phyloP scores from a whole-genome alignment of 495 filamentous ascomycete species.

The Cercophora scortea region DNA sequence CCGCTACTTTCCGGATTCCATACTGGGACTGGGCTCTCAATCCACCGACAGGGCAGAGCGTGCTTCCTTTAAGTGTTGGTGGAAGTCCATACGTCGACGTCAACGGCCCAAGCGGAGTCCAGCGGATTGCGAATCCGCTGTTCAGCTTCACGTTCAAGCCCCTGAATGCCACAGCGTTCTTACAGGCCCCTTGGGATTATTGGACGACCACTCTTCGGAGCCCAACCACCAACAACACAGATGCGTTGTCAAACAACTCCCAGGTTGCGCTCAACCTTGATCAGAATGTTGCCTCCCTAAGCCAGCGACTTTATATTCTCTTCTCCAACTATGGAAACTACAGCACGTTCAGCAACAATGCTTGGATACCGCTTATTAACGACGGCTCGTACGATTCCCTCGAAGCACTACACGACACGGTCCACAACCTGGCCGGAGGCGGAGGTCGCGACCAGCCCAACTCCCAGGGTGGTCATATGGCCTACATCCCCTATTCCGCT shows the following conservation, averaged over 20 bases:
- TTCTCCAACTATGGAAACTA: conserved; percentile 53
- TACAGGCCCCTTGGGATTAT: conserved; percentile 27
- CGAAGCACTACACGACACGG: conserved; percentile 56
- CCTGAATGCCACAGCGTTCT: conserved; percentile 35
- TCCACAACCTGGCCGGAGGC: conserved; percentile 52
- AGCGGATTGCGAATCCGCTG: conserved; percentile 53
- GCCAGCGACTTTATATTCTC: conserved; percentile 51
- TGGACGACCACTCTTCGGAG: conserved; percentile 43
- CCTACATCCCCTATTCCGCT: conserved; percentile 53
- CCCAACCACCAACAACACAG: conserved; percentile 31
- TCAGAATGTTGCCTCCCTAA: conserved; percentile 31
- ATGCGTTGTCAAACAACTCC: conserved; percentile 45
- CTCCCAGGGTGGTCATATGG: conserved; percentile 52
- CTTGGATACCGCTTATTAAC: conserved; percentile 29
- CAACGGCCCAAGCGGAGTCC: conserved; percentile 43
- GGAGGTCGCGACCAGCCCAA: conserved; percentile 9
- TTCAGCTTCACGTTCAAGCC: conserved; percentile 55
- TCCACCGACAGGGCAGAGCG: conserved; percentile 38
- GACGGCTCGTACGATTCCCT: conserved; percentile 44
- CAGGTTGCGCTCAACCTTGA: conserved; percentile 41
- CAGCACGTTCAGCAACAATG: conserved; percentile 50
- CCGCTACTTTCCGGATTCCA: conserved; percentile 50
- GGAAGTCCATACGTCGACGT: conserved; percentile 36
- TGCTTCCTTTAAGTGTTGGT: conserved; percentile 42
- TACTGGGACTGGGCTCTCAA: conserved; percentile 62